A percentile compares a stretch with the other conserved stretches of the same genome.
phyloP scores from a whole-genome alignment of 2,329 filamentous ascomycete species.

The Hypoxylon sp. region DNA sequence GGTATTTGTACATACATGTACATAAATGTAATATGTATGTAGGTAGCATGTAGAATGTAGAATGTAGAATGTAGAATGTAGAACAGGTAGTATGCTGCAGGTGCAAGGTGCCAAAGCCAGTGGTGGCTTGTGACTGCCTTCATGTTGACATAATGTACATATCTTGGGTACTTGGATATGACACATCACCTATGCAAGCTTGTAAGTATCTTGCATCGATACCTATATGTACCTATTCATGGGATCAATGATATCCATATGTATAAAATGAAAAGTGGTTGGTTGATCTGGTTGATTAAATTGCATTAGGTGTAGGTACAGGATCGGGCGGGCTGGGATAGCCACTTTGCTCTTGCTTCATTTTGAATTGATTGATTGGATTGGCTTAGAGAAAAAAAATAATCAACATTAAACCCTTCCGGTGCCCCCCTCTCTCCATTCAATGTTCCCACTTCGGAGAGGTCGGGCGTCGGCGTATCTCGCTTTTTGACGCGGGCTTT shows the following conservation, averaged over 20 bases:
- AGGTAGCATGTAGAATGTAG: too few relatives aligned
- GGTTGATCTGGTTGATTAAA: too few relatives aligned
- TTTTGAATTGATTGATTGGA: conserved; percentile 20
- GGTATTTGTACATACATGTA: too few relatives aligned
- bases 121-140: conserved; percentile 8
- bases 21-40: too few relatives aligned
- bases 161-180: neutral
- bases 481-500: conserved; percentile 27
- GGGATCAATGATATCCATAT: too few relatives aligned
- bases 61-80: too few relatives aligned
- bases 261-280: too few relatives aligned
- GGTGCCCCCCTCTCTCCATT: conserved; percentile 15
- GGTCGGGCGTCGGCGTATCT: conserved; percentile 33
- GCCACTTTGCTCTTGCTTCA: conserved; percentile 3
- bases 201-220: neutral
- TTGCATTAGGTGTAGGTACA: too few relatives aligned
- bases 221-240: neutral
- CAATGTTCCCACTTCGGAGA: conserved; percentile 20
- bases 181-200: too few relatives aligned
- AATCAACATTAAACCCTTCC: conserved; percentile 21
- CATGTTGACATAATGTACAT: neutral
- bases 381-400: conserved; percentile 13
- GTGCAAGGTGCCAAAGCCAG: neutral
- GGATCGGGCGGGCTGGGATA: neutral
- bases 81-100: neutral